A percentile compares a stretch with the other conserved stretches of the same genome.
These are phyloP conservation scores for Leccinum subtestaceum DNA, from an alignment of 768 basidiomycete species.

Conservation along the genomic window DNA sequence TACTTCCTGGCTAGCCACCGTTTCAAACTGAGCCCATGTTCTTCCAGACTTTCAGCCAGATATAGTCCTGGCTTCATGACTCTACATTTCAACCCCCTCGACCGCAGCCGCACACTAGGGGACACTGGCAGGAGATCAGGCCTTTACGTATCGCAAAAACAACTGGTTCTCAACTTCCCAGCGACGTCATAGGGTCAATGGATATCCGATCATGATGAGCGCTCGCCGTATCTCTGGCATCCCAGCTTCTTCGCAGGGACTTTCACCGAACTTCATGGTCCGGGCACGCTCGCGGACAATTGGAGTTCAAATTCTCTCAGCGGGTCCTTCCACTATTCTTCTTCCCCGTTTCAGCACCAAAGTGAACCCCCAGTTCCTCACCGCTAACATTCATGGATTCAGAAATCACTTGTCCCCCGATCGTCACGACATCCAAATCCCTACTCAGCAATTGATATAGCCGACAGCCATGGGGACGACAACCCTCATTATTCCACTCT, in stretches of 20 bases:
- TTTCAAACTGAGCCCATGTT: no score
- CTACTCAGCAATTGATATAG: background rate
- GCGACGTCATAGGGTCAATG: no score
- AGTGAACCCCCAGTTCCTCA: background rate
- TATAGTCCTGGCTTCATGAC: no score
- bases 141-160: no score
- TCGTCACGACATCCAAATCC: background rate
- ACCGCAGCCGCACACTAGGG: no score
- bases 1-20: no score
- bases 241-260: background rate
- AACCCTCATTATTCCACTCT: background rate
- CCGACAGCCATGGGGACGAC: background rate
- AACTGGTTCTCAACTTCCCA: no score
- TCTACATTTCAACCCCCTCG: no score
- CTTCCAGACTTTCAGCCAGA: no score
- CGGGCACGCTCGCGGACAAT: background rate
- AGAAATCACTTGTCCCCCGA: background rate
- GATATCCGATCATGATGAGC: no score
- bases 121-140: no score
- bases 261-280: background rate
- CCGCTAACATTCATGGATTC: background rate
- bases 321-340: background rate
- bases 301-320: background rate
- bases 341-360: no score
- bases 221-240: background rate